phyloP scores from a whole-genome alignment of 768 basidiomycete species.

The Pleurotus platypus region DNA sequence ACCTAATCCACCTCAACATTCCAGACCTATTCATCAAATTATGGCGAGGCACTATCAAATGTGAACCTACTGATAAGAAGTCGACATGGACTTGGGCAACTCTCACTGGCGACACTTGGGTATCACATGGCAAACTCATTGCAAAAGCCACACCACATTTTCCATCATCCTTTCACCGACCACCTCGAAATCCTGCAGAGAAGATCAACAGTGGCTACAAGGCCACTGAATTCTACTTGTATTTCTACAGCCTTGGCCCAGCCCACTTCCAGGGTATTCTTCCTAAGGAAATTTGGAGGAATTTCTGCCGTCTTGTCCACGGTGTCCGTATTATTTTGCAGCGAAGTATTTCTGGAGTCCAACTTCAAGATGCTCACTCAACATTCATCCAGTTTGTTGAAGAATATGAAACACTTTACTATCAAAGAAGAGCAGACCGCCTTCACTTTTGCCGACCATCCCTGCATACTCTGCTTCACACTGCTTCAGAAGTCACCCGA shows the following conservation, averaged over 20 bases:
- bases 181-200: constrained; percentile 9
- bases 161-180: constrained; percentile 7
- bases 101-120: constrained; percentile 13
- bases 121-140: constrained; percentile 13
- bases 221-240: constrained; percentile 10
- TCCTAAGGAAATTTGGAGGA: not conserved
- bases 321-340: constrained; percentile 6
- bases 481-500: constrained; percentile 1
- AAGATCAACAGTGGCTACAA: constrained; percentile 24
- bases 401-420: constrained; percentile 10
- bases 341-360: not conserved
- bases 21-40: constrained; percentile 15
- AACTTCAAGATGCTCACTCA: constrained; percentile 2
- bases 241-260: constrained; percentile 7
- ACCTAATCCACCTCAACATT: constrained; percentile 23
- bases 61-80: constrained; percentile 18
- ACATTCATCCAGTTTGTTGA: not conserved
- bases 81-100: constrained; percentile 28
- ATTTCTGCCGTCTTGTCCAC: constrained; percentile 8
- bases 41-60: constrained; percentile 20
- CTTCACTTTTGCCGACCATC: constrained; percentile 6
- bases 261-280: constrained; percentile 3
- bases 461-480: constrained; percentile 9
- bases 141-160: constrained; percentile 6
- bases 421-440: not conserved